Percentiles rank a stretch among this genome's conserved stretches.
Evolutionary conservation across 768 basidiomycete genomes (phyloP).

Genomic region (Crucibulum laeve): DNA sequence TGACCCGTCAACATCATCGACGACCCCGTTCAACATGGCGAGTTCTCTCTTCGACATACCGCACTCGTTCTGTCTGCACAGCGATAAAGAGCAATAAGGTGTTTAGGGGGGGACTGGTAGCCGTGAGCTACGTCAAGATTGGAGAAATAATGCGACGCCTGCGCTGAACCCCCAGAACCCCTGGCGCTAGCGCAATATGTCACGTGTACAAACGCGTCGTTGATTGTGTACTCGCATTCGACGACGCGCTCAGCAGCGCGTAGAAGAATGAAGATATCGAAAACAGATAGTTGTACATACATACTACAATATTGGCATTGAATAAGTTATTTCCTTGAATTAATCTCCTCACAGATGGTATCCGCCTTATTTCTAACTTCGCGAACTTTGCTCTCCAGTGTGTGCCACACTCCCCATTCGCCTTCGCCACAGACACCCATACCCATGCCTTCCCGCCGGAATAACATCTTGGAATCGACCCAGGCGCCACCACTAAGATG

Average conservation of each 20-base stretch:
- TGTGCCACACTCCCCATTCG: conserved; percentile 71
- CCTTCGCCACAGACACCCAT: conserved; percentile 55
- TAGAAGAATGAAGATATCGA: background rate
- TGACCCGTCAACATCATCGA: conserved; percentile 30
- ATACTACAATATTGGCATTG: background rate
- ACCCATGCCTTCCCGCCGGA: conserved; percentile 55
- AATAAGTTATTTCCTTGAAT: conserved; percentile 9
- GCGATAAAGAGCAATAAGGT: too few species aligned
- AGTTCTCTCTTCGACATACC: conserved; percentile 39
- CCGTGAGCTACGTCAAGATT: background rate
- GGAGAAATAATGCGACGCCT: background rate
- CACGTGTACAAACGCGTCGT: background rate
- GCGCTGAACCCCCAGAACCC: background rate
- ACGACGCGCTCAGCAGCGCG: background rate
- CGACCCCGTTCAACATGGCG: conserved; percentile 26
- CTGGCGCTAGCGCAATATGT: background rate
- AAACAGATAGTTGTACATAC: background rate
- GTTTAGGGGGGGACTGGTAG: too few species aligned
- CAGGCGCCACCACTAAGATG: conserved; percentile 74
- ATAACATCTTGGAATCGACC: conserved; percentile 48
- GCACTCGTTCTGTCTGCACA: too few species aligned
- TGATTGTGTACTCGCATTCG: background rate
- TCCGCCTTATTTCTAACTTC: conserved; percentile 49
- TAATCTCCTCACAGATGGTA: conserved; percentile 16
- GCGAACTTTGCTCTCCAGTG: conserved; percentile 46